Conservation (phyloP, 1,284 basidiomycete genomes). For the Heterobasidion irregulare region DNA sequence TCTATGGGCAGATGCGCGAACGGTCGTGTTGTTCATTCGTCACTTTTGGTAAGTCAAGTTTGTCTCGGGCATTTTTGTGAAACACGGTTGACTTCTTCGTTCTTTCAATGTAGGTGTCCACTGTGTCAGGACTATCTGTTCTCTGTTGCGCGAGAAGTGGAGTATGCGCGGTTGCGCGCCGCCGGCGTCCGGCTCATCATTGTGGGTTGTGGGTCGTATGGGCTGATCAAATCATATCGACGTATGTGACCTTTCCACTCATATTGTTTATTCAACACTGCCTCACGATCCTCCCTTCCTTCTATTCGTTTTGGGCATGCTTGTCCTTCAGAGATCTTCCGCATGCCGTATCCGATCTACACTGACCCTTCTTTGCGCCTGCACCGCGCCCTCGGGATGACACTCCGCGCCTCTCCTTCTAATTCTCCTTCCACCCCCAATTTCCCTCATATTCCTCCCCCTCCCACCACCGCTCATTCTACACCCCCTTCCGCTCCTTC, state of each 20-base stretch:
- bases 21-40: slow-evolving; percentile 69
- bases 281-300: neutral
- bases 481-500: neutral
- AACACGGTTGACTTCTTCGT: slow-evolving; percentile 4
- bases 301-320: neutral
- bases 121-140: slow-evolving; percentile 82
- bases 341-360: slow-evolving; percentile 55
- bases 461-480: slow-evolving; percentile 32
- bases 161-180: slow-evolving; percentile 43
- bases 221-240: slow-evolving; percentile 66
- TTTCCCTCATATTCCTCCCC: neutral
- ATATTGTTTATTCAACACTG: neutral
- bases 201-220: slow-evolving; percentile 71
- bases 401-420: slow-evolving; percentile 14
- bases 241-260: slow-evolving; percentile 26
- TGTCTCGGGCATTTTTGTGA: slow-evolving; percentile 2
- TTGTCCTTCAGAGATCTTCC: slow-evolving; percentile 43
- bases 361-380: slow-evolving; percentile 69
- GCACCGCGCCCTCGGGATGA: slow-evolving; percentile 72
- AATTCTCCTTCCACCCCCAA: neutral
- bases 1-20: slow-evolving; percentile 55
- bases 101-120: slow-evolving; percentile 43
- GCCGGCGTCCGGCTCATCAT: slow-evolving; percentile 56
- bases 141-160: slow-evolving; percentile 46
- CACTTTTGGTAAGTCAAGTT: slow-evolving; percentile 53